A percentile compares a stretch with the other conserved stretches of the same genome.
Evolutionary conservation across 495 filamentous ascomycete genomes (phyloP).

Genomic region (Cudoniella acicularis): DNA sequence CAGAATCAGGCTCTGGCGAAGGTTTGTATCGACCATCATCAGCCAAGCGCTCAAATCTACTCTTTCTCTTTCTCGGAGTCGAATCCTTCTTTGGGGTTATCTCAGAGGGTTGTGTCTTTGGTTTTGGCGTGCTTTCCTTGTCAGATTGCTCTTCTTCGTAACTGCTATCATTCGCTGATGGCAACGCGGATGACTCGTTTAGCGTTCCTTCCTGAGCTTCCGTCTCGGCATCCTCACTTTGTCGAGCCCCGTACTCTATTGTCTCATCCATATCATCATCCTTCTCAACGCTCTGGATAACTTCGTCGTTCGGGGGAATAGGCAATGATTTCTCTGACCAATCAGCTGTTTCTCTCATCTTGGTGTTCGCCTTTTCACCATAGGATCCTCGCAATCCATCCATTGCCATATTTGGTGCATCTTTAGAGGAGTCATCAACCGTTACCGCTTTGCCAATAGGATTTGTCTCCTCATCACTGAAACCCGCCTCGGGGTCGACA

Average conservation of each 20-base stretch:
- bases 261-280: neutral
- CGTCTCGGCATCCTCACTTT: neutral
- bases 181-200: neutral
- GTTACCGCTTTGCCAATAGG: slow-evolving; percentile 14
- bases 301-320: neutral
- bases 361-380: neutral
- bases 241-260: neutral
- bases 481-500: slow-evolving; percentile 11
- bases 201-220: neutral
- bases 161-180: neutral
- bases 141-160: slow-evolving; percentile 3
- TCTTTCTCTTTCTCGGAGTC: slow-evolving; percentile 11
- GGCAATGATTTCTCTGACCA: neutral
- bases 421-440: neutral
- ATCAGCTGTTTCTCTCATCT: neutral
- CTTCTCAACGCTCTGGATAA: slow-evolving; percentile 9
- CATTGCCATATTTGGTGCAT: neutral
- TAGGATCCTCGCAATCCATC: neutral
- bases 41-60: slow-evolving; percentile 5
- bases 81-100: neutral
- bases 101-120: neutral
- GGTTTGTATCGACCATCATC: slow-evolving; percentile 18
- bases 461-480: neutral
- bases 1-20: slow-evolving; percentile 4
- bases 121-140: slow-evolving; percentile 9